Base-by-base conservation (phyloP, 306 rosid species). In the Prunus mume region DNA sequence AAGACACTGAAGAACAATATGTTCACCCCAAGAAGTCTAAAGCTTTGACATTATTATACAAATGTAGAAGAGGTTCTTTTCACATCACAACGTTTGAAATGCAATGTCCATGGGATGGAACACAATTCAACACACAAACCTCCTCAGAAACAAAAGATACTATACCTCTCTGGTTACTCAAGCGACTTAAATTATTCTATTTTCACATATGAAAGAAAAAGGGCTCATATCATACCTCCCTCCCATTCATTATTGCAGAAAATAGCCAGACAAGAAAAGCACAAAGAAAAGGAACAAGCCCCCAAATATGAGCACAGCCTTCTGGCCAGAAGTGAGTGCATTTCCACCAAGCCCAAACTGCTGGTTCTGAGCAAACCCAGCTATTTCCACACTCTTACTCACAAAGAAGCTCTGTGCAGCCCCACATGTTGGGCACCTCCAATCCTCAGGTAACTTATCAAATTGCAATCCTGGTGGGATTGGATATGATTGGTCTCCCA, bases 351-450 rank as follows among this genome's bases (percentile, higher is more conserved):
- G 73, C 32, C 99, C 99, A 77, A 80, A 95, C 66, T 95, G 97
- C 82, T 95, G 99, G 71, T 95, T 95, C 98, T 96, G 70, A 1
- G 97, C 99, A 72, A 92, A 91, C 47, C 98, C 98, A 17, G 98
- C 98, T 19, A 96, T 92, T 75, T 96, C 93, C 75, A 92, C 97
- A 65, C 98, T 96, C 74, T 96, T 95, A 20, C 96, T 92, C 79
- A 79, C 86, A 28, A 92, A 96, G 89, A 96, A 96, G 60, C 90
- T 85, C 88, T 81, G 74, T 0, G 97, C 89, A 0, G 99, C 98
- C n/a, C 99, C 99, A 25, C 99, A 96, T 6, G 98, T 96, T 8
- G 99, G 92, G 43, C 99, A 96, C 28, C 97, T 80, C 99, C 98
- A 96, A 27, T 96, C 99, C 41, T 89, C 97, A 0, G 99, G 98